Conservation (phyloP, 768 basidiomycete genomes). For the Kwoniella bestiolae region DNA sequence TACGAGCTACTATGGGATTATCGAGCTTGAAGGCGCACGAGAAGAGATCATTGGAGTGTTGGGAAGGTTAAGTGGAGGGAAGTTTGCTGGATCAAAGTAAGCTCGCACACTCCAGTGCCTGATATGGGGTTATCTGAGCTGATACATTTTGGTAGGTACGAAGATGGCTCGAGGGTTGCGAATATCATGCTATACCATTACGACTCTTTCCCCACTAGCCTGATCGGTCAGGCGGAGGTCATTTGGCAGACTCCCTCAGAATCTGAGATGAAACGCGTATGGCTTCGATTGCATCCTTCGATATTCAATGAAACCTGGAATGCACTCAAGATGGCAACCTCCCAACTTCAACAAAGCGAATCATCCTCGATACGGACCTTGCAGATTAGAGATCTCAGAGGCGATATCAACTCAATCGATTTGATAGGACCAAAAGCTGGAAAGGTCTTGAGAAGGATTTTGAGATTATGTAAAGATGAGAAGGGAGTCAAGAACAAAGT, state of each 20-base stretch:
- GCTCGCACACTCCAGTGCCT: constrained; percentile 4
- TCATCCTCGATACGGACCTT: constrained; percentile 50
- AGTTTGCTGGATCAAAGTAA: constrained; percentile 51
- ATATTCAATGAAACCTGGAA: constrained; percentile 66
- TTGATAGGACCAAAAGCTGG: constrained; percentile 84
- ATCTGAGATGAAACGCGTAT: constrained; percentile 58
- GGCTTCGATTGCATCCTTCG: constrained; percentile 80
- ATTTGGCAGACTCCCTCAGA: constrained; percentile 68
- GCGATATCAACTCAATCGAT: constrained; percentile 79
- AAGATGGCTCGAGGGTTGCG: constrained; percentile 68
- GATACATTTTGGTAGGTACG: constrained; percentile 61
- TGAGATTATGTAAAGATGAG: constrained; percentile 55
- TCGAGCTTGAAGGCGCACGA: constrained; percentile 74
- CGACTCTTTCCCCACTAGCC: constrained; percentile 68
- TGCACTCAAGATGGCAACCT: constrained; percentile 21
- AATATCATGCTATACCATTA: constrained; percentile 72
- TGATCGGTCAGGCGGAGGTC: constrained; percentile 73
- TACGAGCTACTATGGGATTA: constrained; percentile 77
- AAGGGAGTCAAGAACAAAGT: constrained; percentile 16
- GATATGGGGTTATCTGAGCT: not conserved
- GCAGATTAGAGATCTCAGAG: constrained; percentile 73
- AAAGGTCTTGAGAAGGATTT: constrained; percentile 64
- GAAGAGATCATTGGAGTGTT: constrained; percentile 63
- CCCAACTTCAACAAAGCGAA: not conserved
- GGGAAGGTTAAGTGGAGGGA: constrained; percentile 61